Base-by-base conservation (phyloP, 129 eudicot genomes). In the Flaveria bidentis region DNA sequence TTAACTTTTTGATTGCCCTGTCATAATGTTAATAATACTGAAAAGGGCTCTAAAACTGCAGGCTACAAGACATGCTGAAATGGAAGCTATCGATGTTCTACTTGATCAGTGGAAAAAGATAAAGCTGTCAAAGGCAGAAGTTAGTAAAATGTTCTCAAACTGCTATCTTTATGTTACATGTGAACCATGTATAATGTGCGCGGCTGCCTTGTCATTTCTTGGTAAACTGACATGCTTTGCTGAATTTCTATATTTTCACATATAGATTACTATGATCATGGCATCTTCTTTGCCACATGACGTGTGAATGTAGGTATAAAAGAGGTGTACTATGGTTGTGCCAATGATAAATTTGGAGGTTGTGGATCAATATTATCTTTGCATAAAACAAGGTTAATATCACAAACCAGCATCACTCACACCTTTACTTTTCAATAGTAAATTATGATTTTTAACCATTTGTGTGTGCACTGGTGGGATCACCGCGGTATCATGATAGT, bases 131-230 rank as follows among this genome's bases (percentile, higher is more conserved):
- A 80, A 80, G 72, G 45, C 74, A 47, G 88, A 88, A 67, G 84
- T 91, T 77, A 82, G 87, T 23, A 72, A 71, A 45, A 83, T 78
- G 73, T 82, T 95, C 70, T 87, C 96, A 65, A 84, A 82, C n/a
- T 86, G 96, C 82, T 75, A 70, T 78, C 94, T 95, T 46, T 95
- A 95, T 83, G 97, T 95, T 57, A 95, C 97, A 14, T 95, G 99
- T 83, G 99, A 95, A 73, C 99, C 99, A 61, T 95, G 99, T 76
- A 89, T 95, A 79, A 95, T 95, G 99, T 95, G 99, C 44, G 97
- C 97, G 3, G 78, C 92, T 30, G 92, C 97, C 50, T 89, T 95
- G 55, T 91, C 97, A 22, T 81, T 87, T 82, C 84, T 95, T 50
- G 96, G 97, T 88, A 16, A 50, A 58, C 76, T 18, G 18, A 12